Conservation (phyloP, 371 early-diverging fungal species). For the Mucor mucedo region DNA sequence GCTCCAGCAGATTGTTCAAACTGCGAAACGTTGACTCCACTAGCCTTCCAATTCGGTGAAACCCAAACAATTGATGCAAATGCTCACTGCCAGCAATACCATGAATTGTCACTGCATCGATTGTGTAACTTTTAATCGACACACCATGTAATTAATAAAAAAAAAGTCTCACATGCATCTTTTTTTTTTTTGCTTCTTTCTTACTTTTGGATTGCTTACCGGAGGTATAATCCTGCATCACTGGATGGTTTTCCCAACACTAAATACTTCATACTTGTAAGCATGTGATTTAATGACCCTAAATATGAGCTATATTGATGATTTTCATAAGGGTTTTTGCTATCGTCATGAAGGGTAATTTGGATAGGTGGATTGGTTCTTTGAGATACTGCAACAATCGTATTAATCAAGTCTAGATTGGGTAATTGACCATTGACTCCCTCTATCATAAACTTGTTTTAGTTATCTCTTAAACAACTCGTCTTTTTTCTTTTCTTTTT, state of each 20-base stretch:
- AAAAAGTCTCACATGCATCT: background rate
- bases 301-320: constrained; percentile 35
- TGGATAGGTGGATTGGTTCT: constrained; percentile 55
- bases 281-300: constrained; percentile 56
- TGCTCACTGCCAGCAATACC: constrained; percentile 54
- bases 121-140: constrained; percentile 65
- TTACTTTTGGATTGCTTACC: constrained; percentile 31
- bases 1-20: constrained; percentile 92
- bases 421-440: constrained; percentile 94
- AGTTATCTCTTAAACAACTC: background rate
- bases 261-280: constrained; percentile 70
- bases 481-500: background rate
- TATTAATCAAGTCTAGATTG: constrained; percentile 90
- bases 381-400: constrained; percentile 60
- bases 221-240: constrained; percentile 74
- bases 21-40: constrained; percentile 87
- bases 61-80: constrained; percentile 50
- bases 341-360: constrained; percentile 49
- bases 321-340: constrained; percentile 20
- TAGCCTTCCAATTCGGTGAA: constrained; percentile 64
- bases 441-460: constrained; percentile 51
- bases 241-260: constrained; percentile 74
- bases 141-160: background rate
- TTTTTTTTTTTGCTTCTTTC: background rate
- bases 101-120: constrained; percentile 83